Evolutionary conservation across 2,329 filamentous ascomycete species (phyloP), one percentile per base, ranked within the genome.

Genomic region (Coleophoma cylindrospora): DNA sequence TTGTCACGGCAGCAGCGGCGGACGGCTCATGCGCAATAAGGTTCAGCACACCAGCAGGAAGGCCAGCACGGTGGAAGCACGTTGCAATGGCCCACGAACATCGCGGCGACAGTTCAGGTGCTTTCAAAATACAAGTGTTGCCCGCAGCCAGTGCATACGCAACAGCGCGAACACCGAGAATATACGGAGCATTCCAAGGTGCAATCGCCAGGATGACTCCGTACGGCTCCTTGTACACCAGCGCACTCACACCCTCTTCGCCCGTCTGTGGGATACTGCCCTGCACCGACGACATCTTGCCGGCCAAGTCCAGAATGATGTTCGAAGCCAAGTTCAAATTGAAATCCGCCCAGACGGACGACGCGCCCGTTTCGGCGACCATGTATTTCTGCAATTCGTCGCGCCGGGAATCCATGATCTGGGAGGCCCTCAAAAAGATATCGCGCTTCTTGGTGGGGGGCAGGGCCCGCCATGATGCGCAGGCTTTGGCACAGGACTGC

Each of bases 151-250:
- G 72, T 3, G 89, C 83, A 54, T 78, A 80, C 10, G 76, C 68
- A 19, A 88, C 76, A 4, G 76, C 66, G 40, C 80, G 71, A 22
- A 74, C 62, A 15, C 76, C 77, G 11, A 84, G 70, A 51, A 81
- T 75, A 54, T 77, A 74, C 2, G 79, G 73, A 1, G 80, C 76
- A 56, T 84, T 82, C 89, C 90, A 95, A 10, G 90, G 88, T 2
- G 86, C 87, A 66, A 95, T 90, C 3, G 81, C 84, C 32, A 95
- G 70, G 14, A 91, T 76, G 8, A 94, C 89, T 1, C 90, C 90
- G 59, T 81, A 90, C 0, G 90, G 89, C 67, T 91, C 87, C 63
- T 83, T 85, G 55, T 84, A 68, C 4, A 95, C 70, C 57, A 94
- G 72, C 0, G 83, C 87, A 45, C 70, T 74, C 21, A 74, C 74